Base-by-base conservation (phyloP, 345 rosid genomes). In the Laguncularia racemosa region DNA sequence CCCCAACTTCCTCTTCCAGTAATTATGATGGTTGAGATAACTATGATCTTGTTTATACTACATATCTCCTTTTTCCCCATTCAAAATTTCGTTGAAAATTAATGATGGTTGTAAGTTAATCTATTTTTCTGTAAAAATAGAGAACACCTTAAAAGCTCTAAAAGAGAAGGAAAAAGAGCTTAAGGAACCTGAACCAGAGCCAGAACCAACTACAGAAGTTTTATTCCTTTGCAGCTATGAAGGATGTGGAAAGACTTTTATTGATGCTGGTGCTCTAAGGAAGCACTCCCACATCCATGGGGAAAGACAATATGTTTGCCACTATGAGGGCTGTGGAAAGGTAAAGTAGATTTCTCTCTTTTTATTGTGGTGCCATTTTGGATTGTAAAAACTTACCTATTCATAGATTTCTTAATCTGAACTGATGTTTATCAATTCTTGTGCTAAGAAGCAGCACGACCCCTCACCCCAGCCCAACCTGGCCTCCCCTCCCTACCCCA, bases 231-330 rank as follows among this genome's bases (percentile, higher is more conserved):
- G 99, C 78, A 89, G 97, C 78, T 89, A 71, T 61, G 97, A 87
- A 20, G 95, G 89, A 23, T 93, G 99, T 68, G 97, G 97, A 17
- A 93, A 89, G 72, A 89, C 96, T 56, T 93, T 89, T 59, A 75
- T 79, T n/a, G 99, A 87, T 58, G 99, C 82, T 44, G 95, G 97
- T 53, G 97, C 95, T 46, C 78, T 90, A 71, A 81, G 97, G 64
- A 90, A 89, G 72, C 97, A 93, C 84, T 87, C 99, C 54, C 99
- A 90, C 61, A 87, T 87, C 57, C 97, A 89, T 70, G 99, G 99
- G 50, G 97, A 89, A 71, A 82, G 90, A 52, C 97, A 93, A 59
- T 87, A 82, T 73, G 74, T 85, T 68, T 93, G 99, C 58, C 82
- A 84, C 61, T 77, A 74, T 48, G 80, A 73, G 43, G 91, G 90